Percentiles rank a stretch among this genome's conserved stretches.
phyloP scores from a whole-genome alignment of 2,329 filamentous ascomycete species.

The Curvularia spicifera region DNA sequence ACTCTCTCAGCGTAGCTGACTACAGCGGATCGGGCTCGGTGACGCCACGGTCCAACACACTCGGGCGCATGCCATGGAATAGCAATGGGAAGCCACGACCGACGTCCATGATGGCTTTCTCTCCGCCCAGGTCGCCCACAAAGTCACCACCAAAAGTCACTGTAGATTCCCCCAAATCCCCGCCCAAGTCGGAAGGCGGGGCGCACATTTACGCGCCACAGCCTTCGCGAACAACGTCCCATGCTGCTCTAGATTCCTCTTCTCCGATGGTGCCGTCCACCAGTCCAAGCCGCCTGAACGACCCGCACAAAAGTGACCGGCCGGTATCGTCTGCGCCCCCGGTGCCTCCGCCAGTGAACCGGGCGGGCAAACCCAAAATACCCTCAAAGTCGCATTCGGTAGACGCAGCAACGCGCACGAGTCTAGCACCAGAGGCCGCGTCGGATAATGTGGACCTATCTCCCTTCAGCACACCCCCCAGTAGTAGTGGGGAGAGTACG shows the following conservation, averaged over 20 bases:
- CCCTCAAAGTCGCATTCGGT: conserved; percentile 54
- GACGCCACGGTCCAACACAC: conserved; percentile 47
- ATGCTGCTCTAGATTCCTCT: conserved; percentile 34
- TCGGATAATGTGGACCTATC: conserved; percentile 63
- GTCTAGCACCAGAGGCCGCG: conserved; percentile 51
- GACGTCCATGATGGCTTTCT: conserved; percentile 57
- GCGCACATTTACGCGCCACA: conserved; percentile 43
- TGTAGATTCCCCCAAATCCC: conserved; percentile 73
- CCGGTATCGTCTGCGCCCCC: conserved; percentile 51
- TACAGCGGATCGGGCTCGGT: conserved; percentile 44
- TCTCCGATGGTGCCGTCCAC: conserved; percentile 19
- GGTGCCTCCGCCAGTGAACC: conserved; percentile 76
- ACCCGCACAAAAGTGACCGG: conserved; percentile 42
- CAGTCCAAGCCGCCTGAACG: conserved; percentile 40
- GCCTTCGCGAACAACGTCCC: conserved; percentile 36
- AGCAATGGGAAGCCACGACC: conserved; percentile 51
- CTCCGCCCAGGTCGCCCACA: conserved; percentile 54
- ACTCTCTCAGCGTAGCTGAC: conserved; percentile 43
- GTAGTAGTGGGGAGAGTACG: conserved; percentile 70
- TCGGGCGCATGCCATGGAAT: conserved; percentile 42
- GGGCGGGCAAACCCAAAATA: conserved; percentile 77
- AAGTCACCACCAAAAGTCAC: conserved; percentile 69
- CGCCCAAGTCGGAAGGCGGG: conserved; percentile 57
- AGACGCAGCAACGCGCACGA: conserved; percentile 29
- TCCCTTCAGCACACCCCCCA: conserved; percentile 86